These are phyloP conservation scores for Diaporthe humulicola DNA, from an alignment of 2,329 filamentous ascomycete genomes.

Conservation along the genomic window DNA sequence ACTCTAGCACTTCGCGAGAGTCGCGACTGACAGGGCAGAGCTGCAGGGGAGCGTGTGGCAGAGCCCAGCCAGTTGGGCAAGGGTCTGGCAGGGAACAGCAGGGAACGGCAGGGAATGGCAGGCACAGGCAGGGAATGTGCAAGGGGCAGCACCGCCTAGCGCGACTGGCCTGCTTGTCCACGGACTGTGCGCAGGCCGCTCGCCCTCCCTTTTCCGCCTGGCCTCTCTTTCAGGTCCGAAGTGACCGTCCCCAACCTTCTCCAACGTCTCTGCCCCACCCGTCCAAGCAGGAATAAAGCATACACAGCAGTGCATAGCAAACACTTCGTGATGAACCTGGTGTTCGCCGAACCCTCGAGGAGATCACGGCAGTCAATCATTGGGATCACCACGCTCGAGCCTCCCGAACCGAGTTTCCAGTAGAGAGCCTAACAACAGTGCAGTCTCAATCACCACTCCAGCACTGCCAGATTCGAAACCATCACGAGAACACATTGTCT, in stretches of 20 bases:
- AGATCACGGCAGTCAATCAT: constrained; percentile 9
- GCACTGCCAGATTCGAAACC: background rate
- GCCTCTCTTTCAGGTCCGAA: background rate
- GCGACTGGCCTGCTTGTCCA: background rate
- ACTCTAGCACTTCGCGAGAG: constrained; percentile 31
- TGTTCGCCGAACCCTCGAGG: background rate
- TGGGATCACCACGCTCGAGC: constrained; percentile 22
- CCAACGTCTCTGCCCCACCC: background rate
- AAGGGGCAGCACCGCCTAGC: background rate
- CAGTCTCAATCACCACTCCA: background rate
- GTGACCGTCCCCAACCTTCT: background rate
- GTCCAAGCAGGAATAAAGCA: background rate
- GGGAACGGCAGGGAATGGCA: background rate
- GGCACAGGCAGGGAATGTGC: background rate
- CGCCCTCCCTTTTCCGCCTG: constrained; percentile 11
- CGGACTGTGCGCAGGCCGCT: background rate
- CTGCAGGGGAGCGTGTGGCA: constrained; percentile 18
- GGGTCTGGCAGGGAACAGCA: background rate
- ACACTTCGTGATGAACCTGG: constrained; percentile 11
- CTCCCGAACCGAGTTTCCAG: background rate
- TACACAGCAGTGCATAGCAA: background rate
- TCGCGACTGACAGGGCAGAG: constrained; percentile 17
- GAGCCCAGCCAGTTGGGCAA: background rate
- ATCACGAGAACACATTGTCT: background rate
- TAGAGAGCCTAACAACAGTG: no score